phyloP scores from a whole-genome alignment of 768 basidiomycete species.

The Auriscalpium orientale region DNA sequence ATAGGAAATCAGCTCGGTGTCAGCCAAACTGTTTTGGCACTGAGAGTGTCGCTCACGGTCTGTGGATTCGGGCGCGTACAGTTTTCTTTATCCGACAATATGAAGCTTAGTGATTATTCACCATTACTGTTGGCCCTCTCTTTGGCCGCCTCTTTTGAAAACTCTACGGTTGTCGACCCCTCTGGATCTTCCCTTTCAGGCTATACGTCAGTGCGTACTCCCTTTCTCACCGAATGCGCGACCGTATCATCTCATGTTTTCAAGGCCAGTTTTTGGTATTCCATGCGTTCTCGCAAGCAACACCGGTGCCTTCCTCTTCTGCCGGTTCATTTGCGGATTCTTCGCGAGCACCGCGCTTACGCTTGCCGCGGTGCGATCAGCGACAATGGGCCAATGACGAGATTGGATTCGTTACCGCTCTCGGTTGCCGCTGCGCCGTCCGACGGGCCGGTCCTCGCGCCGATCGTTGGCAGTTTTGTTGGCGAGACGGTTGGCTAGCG shows the following conservation, averaged over 20 bases:
- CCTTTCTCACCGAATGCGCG: not conserved
- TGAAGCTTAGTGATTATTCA: too few relatives aligned
- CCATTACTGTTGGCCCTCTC: slow-evolving; percentile 14
- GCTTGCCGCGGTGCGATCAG: too few relatives aligned
- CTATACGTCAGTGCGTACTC: slow-evolving; percentile 27
- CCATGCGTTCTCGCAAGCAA: slow-evolving; percentile 32
- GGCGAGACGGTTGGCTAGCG: slow-evolving; percentile 30
- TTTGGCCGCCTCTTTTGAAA: slow-evolving; percentile 27
- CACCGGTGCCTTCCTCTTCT: slow-evolving; percentile 32
- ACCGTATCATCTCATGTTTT: not conserved
- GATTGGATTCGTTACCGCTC: slow-evolving; percentile 32
- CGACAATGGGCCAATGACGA: slow-evolving; percentile 29
- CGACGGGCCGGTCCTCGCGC: slow-evolving; percentile 41
- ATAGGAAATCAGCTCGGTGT: too few relatives aligned
- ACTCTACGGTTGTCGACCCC: slow-evolving; percentile 29
- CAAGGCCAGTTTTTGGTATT: slow-evolving; percentile 31
- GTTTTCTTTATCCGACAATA: too few relatives aligned
- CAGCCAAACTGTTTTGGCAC: too few relatives aligned
- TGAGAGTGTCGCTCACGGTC: too few relatives aligned
- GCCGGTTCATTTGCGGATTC: slow-evolving; percentile 34
- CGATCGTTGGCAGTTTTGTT: slow-evolving; percentile 41
- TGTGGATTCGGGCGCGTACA: too few relatives aligned
- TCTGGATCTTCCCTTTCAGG: slow-evolving; percentile 31
- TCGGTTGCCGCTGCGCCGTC: slow-evolving; percentile 36
- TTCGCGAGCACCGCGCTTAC: slow-evolving; percentile 33